Evolutionary conservation across 805 yeast species (phyloP).

Genomic region (Cyberlindnera bimundalis): DNA sequence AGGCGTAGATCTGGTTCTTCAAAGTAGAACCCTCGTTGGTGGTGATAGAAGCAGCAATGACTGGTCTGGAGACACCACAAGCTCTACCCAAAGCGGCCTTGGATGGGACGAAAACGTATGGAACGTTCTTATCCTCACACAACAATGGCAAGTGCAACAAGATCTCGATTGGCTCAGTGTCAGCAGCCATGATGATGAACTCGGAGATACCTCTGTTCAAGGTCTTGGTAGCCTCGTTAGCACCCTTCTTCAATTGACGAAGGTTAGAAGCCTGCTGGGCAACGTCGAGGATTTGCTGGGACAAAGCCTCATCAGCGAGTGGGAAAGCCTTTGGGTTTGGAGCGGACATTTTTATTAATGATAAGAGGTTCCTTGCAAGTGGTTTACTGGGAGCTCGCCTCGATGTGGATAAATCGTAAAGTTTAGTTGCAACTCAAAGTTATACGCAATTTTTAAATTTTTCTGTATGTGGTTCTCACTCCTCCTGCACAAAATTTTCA

Average conservation of each 20-base stretch:
- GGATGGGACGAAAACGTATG: conserved; percentile 98
- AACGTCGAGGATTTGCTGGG: conserved; percentile 96
- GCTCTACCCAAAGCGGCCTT: conserved; percentile 99
- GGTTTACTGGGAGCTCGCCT: conserved; percentile 28
- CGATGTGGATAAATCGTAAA: conserved; percentile 11
- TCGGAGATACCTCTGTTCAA: conserved; percentile 99
- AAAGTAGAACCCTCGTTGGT: conserved; percentile 97
- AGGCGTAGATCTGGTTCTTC: conserved; percentile 93
- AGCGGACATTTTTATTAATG: conserved; percentile 54
- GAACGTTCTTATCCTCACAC: conserved; percentile 99
- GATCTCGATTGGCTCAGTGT: conserved; percentile 98
- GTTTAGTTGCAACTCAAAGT: neutral
- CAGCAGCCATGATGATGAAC: conserved; percentile 99
- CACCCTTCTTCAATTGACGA: conserved; percentile 99
- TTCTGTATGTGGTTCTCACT: too few species aligned
- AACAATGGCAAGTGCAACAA: conserved; percentile 94
- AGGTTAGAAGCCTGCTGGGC: conserved; percentile 97
- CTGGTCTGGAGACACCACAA: conserved; percentile 99
- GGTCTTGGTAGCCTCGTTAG: conserved; percentile 99
- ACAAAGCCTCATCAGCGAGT: conserved; percentile 90
- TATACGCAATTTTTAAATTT: neutral
- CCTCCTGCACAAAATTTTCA: conserved; percentile 10
- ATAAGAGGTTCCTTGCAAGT: conserved; percentile 44
- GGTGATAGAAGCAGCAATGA: conserved; percentile 97
- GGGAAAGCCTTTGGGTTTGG: conserved; percentile 99